Evolutionary conservation across 352 stramenopile genomes (phyloP).

Genomic region (Phytopythium mirpurense): DNA sequence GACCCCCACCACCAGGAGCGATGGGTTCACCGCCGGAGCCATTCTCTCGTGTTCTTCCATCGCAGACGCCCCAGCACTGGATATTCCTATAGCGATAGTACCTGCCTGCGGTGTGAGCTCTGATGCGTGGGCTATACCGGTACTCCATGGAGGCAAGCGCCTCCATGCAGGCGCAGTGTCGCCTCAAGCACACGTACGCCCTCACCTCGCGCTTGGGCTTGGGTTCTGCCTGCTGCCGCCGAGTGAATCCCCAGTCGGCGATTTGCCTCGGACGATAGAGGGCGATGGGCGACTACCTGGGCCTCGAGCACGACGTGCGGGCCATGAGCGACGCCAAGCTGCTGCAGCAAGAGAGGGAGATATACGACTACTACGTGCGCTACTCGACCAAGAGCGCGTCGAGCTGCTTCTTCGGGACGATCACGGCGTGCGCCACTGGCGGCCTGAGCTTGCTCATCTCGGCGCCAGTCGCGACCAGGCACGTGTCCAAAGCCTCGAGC

Average conservation of each 20-base stretch:
- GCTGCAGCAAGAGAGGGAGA: slow-evolving; percentile 1
- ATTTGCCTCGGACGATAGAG: not conserved
- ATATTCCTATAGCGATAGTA: too few species aligned
- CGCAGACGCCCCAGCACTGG: too few species aligned
- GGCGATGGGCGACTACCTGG: not conserved
- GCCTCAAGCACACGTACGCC: too few species aligned
- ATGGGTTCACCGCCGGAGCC: too few species aligned
- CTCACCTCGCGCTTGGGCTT: not conserved
- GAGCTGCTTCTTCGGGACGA: not conserved
- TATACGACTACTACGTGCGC: not conserved
- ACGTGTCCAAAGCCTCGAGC: not conserved
- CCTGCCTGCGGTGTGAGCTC: too few species aligned
- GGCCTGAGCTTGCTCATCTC: not conserved
- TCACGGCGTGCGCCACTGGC: not conserved
- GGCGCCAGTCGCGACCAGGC: not conserved
- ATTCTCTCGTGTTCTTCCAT: too few species aligned
- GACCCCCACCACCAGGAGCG: too few species aligned
- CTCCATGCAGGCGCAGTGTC: too few species aligned
- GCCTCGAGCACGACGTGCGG: not conserved
- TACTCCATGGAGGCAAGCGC: too few species aligned
- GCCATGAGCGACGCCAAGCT: not conserved
- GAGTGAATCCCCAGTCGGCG: not conserved
- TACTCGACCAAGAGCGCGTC: slow-evolving; percentile 2
- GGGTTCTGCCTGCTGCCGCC: not conserved
- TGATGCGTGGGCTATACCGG: too few species aligned